phyloP scores from a whole-genome alignment of 1,139 yeast genomes.

The Magnusiomyces fungicola region DNA sequence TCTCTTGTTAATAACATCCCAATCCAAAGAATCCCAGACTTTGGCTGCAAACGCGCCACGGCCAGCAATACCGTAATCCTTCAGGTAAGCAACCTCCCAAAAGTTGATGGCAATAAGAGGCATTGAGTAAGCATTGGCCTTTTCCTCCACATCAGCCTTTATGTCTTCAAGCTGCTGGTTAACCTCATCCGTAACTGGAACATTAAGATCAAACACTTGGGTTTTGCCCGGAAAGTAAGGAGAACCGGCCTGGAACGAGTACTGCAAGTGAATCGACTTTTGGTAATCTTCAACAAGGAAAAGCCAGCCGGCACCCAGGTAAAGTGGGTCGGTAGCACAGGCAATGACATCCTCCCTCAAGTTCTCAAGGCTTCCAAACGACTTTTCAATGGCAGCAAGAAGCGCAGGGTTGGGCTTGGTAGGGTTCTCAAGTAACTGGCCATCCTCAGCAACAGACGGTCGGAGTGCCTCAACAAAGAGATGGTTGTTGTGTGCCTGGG shows the following conservation, averaged over 20 bases:
- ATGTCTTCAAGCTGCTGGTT: slow-evolving; percentile 37
- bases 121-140: slow-evolving; percentile 58
- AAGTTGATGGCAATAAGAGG: slow-evolving; percentile 75
- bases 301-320: slow-evolving; percentile 79
- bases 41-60: slow-evolving; percentile 65
- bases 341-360: slow-evolving; percentile 47
- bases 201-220: slow-evolving; percentile 70
- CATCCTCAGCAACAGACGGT: not conserved
- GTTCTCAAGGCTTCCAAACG: slow-evolving; percentile 43
- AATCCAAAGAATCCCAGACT: slow-evolving; percentile 73
- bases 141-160: slow-evolving; percentile 38
- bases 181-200: slow-evolving; percentile 47
- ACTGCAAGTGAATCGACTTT: slow-evolving; percentile 56
- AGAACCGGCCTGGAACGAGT: slow-evolving; percentile 78
- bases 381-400: slow-evolving; percentile 29
- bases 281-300: slow-evolving; percentile 70
- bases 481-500: slow-evolving; percentile 91
- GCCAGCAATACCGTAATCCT: slow-evolving; percentile 78
- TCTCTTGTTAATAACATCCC: slow-evolving; percentile 58
- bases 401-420: slow-evolving; percentile 31
- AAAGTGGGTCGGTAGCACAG: slow-evolving; percentile 42
- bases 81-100: slow-evolving; percentile 82
- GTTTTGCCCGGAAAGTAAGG: slow-evolving; percentile 76
- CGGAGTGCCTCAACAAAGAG: slow-evolving; percentile 67
- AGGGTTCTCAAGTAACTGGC: slow-evolving; percentile 20